Evolutionary conservation across 2,329 filamentous ascomycete genomes (phyloP), one percentile per base, ranked within the genome.

Genomic region (Harringtonia aguacate): DNA sequence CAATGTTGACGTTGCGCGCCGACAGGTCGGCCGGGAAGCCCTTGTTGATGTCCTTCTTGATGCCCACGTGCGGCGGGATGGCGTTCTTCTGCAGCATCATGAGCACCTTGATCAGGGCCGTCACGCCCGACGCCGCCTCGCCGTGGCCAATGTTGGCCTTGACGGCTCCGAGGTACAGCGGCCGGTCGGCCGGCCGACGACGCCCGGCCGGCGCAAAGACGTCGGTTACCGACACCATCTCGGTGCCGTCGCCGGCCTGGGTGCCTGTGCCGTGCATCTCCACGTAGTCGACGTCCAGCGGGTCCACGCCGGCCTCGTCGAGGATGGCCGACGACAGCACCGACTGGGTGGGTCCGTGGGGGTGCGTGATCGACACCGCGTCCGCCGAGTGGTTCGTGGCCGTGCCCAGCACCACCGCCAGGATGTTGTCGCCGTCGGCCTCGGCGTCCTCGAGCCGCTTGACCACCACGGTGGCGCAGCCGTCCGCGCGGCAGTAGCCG

Each of bases 261-360:
- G 86, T 94, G 28, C 87, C 87, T 3, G 87, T 94, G 14, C 85
- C 87, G 59, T 94, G 86, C 80, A 92, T 87, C 62, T 94, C 87
- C 9, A 94, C 80, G 55, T 90, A 94, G 60, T 79, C 79, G 39
- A 94, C 73, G 50, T 89, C 83, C 41, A 79, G 72, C 2, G 86
- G 82, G 55, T 89, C 80, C 20, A 92, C 73, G 46, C 82, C 81
- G 35, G 84, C 81, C 36, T 84, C 75, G 39, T 81, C 74, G 1
- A 92, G 69, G 24, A 92, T 79, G 33, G 76, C 70, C 45, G 75
- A 74, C 54, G 83, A 90, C 12, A 92, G 65, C 39, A 74, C 68
- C 13, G 84, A 77, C 60, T 94, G 87, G 0, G 84, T 82, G 14
- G 77, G 81, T 4, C 78, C 83, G 58, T 92, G 85, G 2, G 87